These are phyloP conservation scores for Entomortierella parvispora DNA, from an alignment of 192 early-diverging fungal species.

Conservation along the genomic window DNA sequence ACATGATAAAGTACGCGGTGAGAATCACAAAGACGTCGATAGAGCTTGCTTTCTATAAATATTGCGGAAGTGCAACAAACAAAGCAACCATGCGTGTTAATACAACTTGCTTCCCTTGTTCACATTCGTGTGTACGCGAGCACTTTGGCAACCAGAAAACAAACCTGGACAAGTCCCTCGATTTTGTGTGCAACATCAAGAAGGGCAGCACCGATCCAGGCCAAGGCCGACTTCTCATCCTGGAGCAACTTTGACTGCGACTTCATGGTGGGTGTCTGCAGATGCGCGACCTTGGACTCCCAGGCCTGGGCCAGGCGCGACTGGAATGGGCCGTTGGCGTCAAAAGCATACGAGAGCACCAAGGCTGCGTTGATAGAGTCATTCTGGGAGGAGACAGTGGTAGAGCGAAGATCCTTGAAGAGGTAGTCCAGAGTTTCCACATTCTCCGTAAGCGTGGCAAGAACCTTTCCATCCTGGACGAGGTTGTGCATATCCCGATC, in stretches of 20 bases:
- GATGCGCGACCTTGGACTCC: slow-evolving; percentile 62
- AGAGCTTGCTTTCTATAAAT: slow-evolving; percentile 68
- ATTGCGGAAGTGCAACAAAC: slow-evolving; percentile 4
- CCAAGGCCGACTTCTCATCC: slow-evolving; percentile 60
- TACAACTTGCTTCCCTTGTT: background rate
- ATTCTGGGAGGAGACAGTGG: slow-evolving; percentile 10
- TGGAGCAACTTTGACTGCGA: slow-evolving; percentile 46
- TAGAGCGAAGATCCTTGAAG: slow-evolving; percentile 47
- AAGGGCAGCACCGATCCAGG: slow-evolving; percentile 62
- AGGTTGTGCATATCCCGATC: slow-evolving; percentile 36
- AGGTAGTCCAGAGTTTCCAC: slow-evolving; percentile 50
- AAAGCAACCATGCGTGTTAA: background rate
- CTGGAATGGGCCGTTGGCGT: slow-evolving; percentile 55
- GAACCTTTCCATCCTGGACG: slow-evolving; percentile 37
- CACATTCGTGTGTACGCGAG: background rate
- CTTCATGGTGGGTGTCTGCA: slow-evolving; percentile 51
- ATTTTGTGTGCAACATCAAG: slow-evolving; percentile 68
- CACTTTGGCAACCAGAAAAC: too few relatives aligned
- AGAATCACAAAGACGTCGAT: slow-evolving; percentile 84
- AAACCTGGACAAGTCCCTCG: slow-evolving; percentile 69
- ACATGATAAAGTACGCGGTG: slow-evolving; percentile 84
- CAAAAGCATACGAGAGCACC: slow-evolving; percentile 64
- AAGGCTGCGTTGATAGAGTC: slow-evolving; percentile 31
- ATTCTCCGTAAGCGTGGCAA: slow-evolving; percentile 46
- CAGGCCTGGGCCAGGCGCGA: slow-evolving; percentile 56